These are phyloP conservation scores for Podila epigama DNA, from an alignment of 192 early-diverging fungal genomes.

Conservation along the genomic window DNA sequence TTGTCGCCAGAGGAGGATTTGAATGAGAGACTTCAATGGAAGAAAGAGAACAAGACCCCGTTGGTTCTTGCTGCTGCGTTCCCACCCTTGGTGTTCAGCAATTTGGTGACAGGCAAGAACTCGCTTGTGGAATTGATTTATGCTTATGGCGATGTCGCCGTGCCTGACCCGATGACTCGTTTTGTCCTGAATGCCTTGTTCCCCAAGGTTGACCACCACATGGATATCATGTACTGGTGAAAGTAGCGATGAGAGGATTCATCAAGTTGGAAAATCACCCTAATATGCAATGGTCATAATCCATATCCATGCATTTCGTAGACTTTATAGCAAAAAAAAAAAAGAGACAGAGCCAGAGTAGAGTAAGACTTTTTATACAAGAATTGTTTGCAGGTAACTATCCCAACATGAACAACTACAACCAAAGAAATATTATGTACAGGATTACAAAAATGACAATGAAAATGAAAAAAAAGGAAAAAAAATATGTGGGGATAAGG, in stretches of 20 bases:
- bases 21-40: conserved; percentile 13
- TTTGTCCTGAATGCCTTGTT: conserved; percentile 11
- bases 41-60: conserved; percentile 4
- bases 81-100: conserved; percentile 22
- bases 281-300: no score
- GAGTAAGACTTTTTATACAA: background rate
- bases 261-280: no score
- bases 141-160: conserved; percentile 17
- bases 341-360: no score
- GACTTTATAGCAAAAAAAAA: background rate
- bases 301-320: no score
- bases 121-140: conserved; percentile 6
- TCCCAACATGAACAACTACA: background rate
- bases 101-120: conserved; percentile 8
- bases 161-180: background rate
- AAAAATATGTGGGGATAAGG: background rate
- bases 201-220: conserved; percentile 7
- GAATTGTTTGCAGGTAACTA: background rate
- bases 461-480: background rate
- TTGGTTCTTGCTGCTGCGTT: conserved; percentile 8
- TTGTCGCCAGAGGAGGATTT: conserved; percentile 4
- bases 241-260: no score
- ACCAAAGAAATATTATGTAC: background rate
- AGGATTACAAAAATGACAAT: background rate
- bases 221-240: conserved; percentile 16